Evolutionary conservation across 495 filamentous ascomycete species (phyloP).

Genomic region (Xylaria grammica): DNA sequence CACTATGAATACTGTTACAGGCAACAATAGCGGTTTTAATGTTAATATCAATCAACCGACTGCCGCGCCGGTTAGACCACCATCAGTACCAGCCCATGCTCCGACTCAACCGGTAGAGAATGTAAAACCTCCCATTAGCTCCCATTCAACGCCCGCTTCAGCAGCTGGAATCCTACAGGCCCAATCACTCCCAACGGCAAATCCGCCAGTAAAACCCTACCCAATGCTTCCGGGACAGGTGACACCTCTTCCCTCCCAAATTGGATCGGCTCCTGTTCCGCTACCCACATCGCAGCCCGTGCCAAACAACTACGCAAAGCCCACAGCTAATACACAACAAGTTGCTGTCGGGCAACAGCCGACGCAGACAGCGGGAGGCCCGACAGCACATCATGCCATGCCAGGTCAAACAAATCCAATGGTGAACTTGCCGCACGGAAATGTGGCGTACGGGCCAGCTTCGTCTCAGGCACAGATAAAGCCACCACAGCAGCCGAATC

Average conservation of each 20-base stretch:
- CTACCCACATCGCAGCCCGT: background rate
- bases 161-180: background rate
- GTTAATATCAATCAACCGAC: slow-evolving; percentile 20
- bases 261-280: slow-evolving; percentile 27
- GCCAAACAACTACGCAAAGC: slow-evolving; percentile 6
- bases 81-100: slow-evolving; percentile 8
- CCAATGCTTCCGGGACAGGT: slow-evolving; percentile 41
- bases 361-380: slow-evolving; percentile 16
- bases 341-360: background rate
- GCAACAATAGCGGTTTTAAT: slow-evolving; percentile 21
- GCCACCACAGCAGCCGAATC: slow-evolving; percentile 25
- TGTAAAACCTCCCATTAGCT: background rate
- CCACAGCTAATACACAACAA: slow-evolving; percentile 12
- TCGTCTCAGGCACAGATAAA: slow-evolving; percentile 20
- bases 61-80: slow-evolving; percentile 7
- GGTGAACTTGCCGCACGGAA: slow-evolving; percentile 1
- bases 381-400: background rate
- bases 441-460: slow-evolving; percentile 17
- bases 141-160: background rate
- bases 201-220: slow-evolving; percentile 25
- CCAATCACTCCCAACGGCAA: background rate
- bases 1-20: slow-evolving; percentile 10
- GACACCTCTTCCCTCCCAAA: slow-evolving; percentile 33
- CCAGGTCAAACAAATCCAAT: slow-evolving; percentile 6
- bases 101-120: slow-evolving; percentile 1